Conservation (phyloP, 352 stramenopile genomes). For the Phytophthora sansomeana region DNA sequence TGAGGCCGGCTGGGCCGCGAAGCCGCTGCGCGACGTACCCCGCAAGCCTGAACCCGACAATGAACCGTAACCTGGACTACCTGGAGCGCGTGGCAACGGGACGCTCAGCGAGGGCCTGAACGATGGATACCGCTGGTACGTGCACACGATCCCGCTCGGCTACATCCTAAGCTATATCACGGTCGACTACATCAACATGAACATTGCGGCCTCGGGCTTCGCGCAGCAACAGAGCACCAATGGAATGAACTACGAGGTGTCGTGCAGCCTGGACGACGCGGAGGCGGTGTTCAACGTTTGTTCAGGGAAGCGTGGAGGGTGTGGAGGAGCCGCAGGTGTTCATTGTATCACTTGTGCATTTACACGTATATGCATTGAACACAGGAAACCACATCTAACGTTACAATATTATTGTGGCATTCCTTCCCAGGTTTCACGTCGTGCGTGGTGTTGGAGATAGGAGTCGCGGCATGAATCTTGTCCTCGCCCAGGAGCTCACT, state of each 20-base stretch:
- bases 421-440: too few relatives aligned
- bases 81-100: constrained; percentile 39
- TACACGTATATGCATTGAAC: too few relatives aligned
- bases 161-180: constrained; percentile 41
- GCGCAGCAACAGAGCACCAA: constrained; percentile 14
- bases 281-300: constrained; percentile 38
- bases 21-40: constrained; percentile 38
- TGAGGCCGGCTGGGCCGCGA: constrained; percentile 39
- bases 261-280: constrained; percentile 28
- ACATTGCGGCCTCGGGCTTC: constrained; percentile 25
- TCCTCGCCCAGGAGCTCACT: too few relatives aligned
- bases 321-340: constrained; percentile 45
- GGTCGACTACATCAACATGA: constrained; percentile 42
- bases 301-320: constrained; percentile 36
- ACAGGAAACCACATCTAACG: too few relatives aligned
- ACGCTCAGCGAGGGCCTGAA: constrained; percentile 45
- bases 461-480: too few relatives aligned
- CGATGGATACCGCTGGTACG: constrained; percentile 46
- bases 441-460: too few relatives aligned
- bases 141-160: constrained; percentile 41
- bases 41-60: constrained; percentile 30
- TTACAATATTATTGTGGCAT: too few relatives aligned
- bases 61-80: constrained; percentile 43
- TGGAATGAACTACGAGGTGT: constrained; percentile 40
- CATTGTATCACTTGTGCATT: too few relatives aligned